Evolutionary conservation across 176 grass and related monocot genomes (phyloP).

Genomic region (Secale cereale): DNA sequence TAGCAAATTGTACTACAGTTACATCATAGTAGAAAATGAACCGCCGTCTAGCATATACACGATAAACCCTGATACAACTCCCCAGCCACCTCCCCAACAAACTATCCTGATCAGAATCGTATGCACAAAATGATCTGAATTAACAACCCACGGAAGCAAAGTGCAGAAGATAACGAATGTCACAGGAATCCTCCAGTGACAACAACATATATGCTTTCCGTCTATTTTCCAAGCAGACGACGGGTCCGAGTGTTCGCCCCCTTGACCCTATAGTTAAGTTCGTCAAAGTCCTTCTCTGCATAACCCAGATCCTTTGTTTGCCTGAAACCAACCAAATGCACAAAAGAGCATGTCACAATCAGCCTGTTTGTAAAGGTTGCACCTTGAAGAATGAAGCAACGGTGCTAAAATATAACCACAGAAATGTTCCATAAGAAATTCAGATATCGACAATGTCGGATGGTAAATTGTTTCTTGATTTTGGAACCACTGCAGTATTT

Average conservation of each 20-base stretch:
- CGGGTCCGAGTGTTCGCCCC: constrained; percentile 56
- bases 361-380: not conserved
- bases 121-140: constrained; percentile 17
- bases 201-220: constrained; percentile 3
- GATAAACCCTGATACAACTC: constrained; percentile 9
- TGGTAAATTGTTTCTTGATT: not conserved
- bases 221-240: constrained; percentile 70
- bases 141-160: not conserved
- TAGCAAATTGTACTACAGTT: not conserved
- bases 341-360: not conserved
- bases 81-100: not conserved
- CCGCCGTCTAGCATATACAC: not conserved
- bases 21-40: not conserved
- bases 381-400: not conserved
- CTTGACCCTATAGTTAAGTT: constrained; percentile 63
- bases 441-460: not conserved
- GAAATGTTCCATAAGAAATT: not conserved
- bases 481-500: not conserved
- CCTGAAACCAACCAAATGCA: constrained; percentile 42
- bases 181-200: not conserved
- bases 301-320: constrained; percentile 51
- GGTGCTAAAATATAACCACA: not conserved
- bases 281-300: constrained; percentile 60
- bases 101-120: not conserved
- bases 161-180: not conserved